These are phyloP conservation scores for Apiotrichum montevideense DNA, from an alignment of 1,284 basidiomycete species.

Conservation along the genomic window DNA sequence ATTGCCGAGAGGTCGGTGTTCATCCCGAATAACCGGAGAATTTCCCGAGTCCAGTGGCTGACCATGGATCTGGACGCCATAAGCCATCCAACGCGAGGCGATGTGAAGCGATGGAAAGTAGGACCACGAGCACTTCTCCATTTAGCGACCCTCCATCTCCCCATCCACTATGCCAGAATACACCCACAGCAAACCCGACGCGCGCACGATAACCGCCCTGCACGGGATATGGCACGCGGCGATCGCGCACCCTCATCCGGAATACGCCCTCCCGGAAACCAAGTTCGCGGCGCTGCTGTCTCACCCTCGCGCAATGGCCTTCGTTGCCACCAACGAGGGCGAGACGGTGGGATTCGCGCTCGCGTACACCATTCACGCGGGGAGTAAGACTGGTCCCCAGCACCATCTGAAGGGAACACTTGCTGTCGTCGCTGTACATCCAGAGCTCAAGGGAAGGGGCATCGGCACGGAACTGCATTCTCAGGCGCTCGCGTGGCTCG, in stretches of 20 bases:
- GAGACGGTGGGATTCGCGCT: constrained; percentile 15
- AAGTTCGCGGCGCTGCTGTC: constrained; percentile 15
- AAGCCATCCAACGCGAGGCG: too few relatives aligned
- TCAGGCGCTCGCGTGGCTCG: too few relatives aligned
- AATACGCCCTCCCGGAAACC: constrained; percentile 11
- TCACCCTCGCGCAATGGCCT: constrained; percentile 5
- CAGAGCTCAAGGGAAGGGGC: constrained; percentile 9
- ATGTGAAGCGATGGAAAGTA: too few relatives aligned
- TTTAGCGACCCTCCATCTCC: too few relatives aligned
- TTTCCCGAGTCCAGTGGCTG: too few relatives aligned
- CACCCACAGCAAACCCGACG: too few relatives aligned
- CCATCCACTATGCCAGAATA: too few relatives aligned
- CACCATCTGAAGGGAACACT: constrained; percentile 21
- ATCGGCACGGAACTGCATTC: constrained; percentile 18
- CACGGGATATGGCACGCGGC: constrained; percentile 9
- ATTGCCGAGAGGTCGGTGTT: too few relatives aligned
- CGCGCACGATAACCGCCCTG: not conserved
- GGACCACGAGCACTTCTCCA: too few relatives aligned
- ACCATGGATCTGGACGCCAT: too few relatives aligned
- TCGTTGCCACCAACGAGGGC: constrained; percentile 5
- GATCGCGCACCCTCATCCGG: not conserved
- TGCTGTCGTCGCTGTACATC: constrained; percentile 13
- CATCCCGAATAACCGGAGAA: too few relatives aligned
- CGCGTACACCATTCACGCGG: constrained; percentile 12
- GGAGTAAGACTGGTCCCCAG: not conserved